Evolutionary conservation across 1,139 yeast genomes (phyloP).

Genomic region (Magnusiomyces suaveolens): DNA sequence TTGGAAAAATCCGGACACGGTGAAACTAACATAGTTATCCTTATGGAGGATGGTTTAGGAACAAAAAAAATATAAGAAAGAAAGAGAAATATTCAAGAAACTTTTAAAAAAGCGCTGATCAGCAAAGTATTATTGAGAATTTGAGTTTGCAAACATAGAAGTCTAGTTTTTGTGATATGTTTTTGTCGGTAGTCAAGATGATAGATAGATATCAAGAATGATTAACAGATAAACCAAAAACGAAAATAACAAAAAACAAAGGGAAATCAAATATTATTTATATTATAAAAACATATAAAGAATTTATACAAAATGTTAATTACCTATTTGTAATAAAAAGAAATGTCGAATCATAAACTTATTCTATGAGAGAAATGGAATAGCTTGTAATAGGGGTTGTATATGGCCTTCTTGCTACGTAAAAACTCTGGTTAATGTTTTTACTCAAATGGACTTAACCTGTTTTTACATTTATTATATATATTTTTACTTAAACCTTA

Average conservation of each 20-base stretch:
- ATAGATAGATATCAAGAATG: not conserved
- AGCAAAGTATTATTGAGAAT: not conserved
- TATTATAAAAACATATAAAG: not conserved
- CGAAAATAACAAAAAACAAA: not conserved
- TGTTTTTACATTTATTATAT: not conserved
- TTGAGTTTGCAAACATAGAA: not conserved
- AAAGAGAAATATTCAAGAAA: not conserved
- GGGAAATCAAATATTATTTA: not conserved
- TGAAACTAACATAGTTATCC: not conserved
- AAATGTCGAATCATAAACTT: not conserved
- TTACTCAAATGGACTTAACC: not conserved
- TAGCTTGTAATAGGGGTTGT: not conserved
- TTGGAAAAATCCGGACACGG: not conserved
- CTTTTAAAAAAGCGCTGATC: not conserved
- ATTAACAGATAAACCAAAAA: not conserved
- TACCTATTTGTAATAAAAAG: not conserved
- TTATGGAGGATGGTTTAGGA: not conserved
- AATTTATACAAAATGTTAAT: not conserved
- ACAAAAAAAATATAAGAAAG: not conserved
- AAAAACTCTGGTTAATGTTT: not conserved
- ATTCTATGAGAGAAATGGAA: not conserved
- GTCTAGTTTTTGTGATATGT: not conserved
- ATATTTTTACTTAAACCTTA: not conserved
- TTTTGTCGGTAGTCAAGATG: not conserved
- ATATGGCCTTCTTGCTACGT: not conserved